Base-by-base conservation (phyloP, 2,329 filamentous ascomycete genomes). In the Aureobasidium sp. region DNA sequence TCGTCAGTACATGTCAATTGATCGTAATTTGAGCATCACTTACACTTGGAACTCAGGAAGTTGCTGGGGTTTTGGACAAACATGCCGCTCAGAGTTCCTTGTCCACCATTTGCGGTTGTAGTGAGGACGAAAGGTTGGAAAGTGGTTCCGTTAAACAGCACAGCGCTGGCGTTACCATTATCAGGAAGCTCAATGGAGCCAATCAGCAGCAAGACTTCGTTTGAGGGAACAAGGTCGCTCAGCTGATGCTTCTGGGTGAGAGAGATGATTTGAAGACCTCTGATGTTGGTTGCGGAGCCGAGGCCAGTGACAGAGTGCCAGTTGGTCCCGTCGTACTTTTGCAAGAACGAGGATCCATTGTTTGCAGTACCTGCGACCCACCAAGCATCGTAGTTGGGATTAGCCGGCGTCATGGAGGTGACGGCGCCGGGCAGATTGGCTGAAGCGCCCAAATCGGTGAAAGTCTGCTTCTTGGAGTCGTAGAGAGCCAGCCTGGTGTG, bases 161-260 rank as follows among this genome's bases (percentile, higher is more conserved):
- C 93, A 9, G 90, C 91, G 15, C 93, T 96, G 6, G 88, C 90
- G 62, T 86, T 87, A 63, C 93, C 92, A 70, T 91, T 91, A 53
- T 78, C 77, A 0, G 88, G 84, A 19, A 97, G 80, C 66, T 85
- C 82, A 67, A 99, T 84, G 59, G 88, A 84, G 42, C 94, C 94
- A n/a, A 90, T 90, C 54, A 97, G 78, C 75, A 99, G 82, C 39
- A 99, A 82, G 4, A 85, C 82, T 71, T 94, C 85, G 64, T 85
- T 79, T 19, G 81, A 75, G 57, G 85, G 81, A 17, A 99, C 76
- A 7, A 91, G 77, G 40, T 82, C 75, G 2, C 82, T 85, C 15
- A 79, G 75, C 39, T 78, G 83, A 71, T 97, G 94, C 17, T 84
- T 75, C 53, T 86, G 75, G 0, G 83, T 87, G 22, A 95, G 74